Base-by-base conservation (phyloP, 495 filamentous ascomycete genomes). In the Astrocystis sublimbata region DNA sequence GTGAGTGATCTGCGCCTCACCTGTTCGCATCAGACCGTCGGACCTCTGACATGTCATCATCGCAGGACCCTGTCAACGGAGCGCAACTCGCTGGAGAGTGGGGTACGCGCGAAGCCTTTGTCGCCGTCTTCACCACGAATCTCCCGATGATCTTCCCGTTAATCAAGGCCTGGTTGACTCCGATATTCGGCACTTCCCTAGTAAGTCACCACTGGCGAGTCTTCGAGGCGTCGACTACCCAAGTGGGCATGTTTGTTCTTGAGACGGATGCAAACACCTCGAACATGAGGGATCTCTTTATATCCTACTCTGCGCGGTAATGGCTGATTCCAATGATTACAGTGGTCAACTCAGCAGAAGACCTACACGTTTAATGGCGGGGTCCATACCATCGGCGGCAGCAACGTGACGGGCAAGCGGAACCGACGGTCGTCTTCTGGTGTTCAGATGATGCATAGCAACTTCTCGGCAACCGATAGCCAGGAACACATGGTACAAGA, bases 101-200 rank as follows among this genome's bases (percentile, higher is more conserved):
- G 82, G 81, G 79, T 4, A 77, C 77, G 0, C 73, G 82, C 24
- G 82, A 84, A 61, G 78, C 80, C 1, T 84, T 85, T 58, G 81
- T 82, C 21, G 79, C 81, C 31, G 75, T 83, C 1, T 71, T 84
- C 28, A 83, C 79, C 2, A 80, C 79, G 46, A 84, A 84, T 57
- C 67, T 83, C 0, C 82, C 82, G 7, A 81, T 84, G 75, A 67
- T 83, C 15, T 78, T 81, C 65, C 79, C 81, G 13, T 66, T 84
- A 5, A 50, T 83, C 40, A 70, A 70, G 9, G 60, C 63, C 36
- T 76, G 72, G 70, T 67, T 76, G 28, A 66, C 57, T 10, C 76
- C 75, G 1, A 60, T 81, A 15, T 58, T 76, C 26, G 66, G 69
- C 15, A 65, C 59, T 2, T 58, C 80, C 38, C 4, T 53, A 12